Evolutionary conservation across 495 filamentous ascomycete genomes (phyloP).

Genomic region (Neurospora sp.): DNA sequence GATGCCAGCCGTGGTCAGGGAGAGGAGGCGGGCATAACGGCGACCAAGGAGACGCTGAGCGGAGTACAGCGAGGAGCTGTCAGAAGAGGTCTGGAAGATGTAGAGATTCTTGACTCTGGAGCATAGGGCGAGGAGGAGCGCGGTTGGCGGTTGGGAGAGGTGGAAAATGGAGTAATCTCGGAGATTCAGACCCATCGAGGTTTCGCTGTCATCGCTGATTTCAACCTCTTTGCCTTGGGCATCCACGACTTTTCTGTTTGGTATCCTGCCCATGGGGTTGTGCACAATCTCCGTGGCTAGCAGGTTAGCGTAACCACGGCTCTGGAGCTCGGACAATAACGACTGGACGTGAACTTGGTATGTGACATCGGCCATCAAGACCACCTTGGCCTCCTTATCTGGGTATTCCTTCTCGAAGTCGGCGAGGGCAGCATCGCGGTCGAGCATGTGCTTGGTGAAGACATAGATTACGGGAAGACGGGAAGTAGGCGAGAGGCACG

Average conservation of each 20-base stretch:
- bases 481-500: conserved; percentile 84
- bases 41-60: conserved; percentile 53
- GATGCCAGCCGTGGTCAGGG: conserved; percentile 67
- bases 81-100: conserved; percentile 55
- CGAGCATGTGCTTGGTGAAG: conserved; percentile 65
- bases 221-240: neutral
- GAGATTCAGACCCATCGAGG: conserved; percentile 34
- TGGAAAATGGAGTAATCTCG: conserved; percentile 76
- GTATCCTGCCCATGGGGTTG: conserved; percentile 68
- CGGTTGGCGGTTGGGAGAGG: conserved; percentile 72
- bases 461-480: conserved; percentile 85
- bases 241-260: conserved; percentile 57
- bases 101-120: conserved; percentile 69
- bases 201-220: conserved; percentile 1
- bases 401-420: conserved; percentile 62
- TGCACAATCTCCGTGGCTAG: conserved; percentile 63
- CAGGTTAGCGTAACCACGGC: conserved; percentile 58
- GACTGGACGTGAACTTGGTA: conserved; percentile 59
- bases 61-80: conserved; percentile 35
- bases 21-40: conserved; percentile 77
- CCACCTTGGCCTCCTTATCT: conserved; percentile 49
- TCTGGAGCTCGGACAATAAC: conserved; percentile 38
- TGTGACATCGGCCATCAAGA: conserved; percentile 85
- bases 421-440: conserved; percentile 42
- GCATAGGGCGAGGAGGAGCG: conserved; percentile 76